Percentiles rank a stretch among this genome's conserved stretches.
Conservation (phyloP, 495 filamentous ascomycete genomes). For the Rhizodiscina lignyota region DNA sequence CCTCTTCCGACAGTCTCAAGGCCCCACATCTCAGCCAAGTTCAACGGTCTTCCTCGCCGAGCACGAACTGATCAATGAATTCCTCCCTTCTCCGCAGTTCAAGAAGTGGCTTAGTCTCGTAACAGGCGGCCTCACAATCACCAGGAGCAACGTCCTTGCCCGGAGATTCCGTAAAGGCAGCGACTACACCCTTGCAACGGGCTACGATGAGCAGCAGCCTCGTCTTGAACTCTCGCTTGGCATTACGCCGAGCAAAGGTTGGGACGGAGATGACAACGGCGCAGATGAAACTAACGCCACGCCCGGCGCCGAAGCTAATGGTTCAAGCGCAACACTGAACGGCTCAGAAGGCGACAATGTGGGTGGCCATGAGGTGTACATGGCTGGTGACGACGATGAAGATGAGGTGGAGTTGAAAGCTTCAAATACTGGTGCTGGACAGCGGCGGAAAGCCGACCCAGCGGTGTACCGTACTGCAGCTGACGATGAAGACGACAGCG, state of each 20-base stretch:
- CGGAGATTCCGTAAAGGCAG: slow-evolving; percentile 70
- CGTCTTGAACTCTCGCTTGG: slow-evolving; percentile 75
- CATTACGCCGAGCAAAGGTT: slow-evolving; percentile 65
- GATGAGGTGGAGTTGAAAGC: slow-evolving; percentile 32
- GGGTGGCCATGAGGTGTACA: slow-evolving; percentile 83
- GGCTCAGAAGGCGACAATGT: slow-evolving; percentile 22
- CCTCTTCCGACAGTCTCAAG: slow-evolving; percentile 54
- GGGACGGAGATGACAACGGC: slow-evolving; percentile 50
- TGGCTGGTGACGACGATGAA: slow-evolving; percentile 68
- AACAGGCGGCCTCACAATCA: slow-evolving; percentile 45
- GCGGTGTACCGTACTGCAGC: slow-evolving; percentile 64
- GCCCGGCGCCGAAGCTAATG: slow-evolving; percentile 9
- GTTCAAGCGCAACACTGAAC: slow-evolving; percentile 1
- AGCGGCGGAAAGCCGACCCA: slow-evolving; percentile 28
- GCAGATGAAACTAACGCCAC: slow-evolving; percentile 1
- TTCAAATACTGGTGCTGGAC: slow-evolving; percentile 20
- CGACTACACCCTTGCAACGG: slow-evolving; percentile 86
- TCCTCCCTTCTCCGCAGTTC: slow-evolving; percentile 79
- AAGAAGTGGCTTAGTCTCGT: slow-evolving; percentile 72
- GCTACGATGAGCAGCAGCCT: slow-evolving; percentile 57
- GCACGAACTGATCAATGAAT: slow-evolving; percentile 52
- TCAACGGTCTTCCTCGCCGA: slow-evolving; percentile 26
- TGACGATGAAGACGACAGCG: slow-evolving; percentile 63
- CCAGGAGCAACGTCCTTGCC: slow-evolving; percentile 46
- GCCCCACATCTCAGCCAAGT: slow-evolving; percentile 5